Base-by-base conservation (phyloP, 2,329 filamentous ascomycete species). In the Beauveria rudraprayagi region DNA sequence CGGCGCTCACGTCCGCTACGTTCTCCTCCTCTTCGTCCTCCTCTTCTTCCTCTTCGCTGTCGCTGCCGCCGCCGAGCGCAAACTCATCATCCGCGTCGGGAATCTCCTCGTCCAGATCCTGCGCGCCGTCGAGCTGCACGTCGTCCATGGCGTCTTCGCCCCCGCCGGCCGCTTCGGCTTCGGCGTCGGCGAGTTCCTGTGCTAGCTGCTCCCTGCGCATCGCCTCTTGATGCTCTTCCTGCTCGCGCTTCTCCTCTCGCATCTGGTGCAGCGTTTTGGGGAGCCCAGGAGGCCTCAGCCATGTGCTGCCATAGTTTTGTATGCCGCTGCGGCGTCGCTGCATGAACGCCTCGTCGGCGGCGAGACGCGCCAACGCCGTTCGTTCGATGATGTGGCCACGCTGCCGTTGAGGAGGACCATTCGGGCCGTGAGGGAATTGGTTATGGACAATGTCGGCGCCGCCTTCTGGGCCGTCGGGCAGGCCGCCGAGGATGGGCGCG, bases 271-370 rank as follows among this genome's bases (percentile, higher is more conserved):
- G 84, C 1, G 93, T 96, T 79, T 97, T 99, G 61, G 85, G 73
- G 60, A 96, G 82, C 8, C 93, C 94, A 0, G 91, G 92, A 0
- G 94, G 94, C 62, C 89, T 90, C 61, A 99, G 87, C 94, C 94
- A 99, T 50, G 83, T 84, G 66, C 87, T 89, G 63, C 94, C 94
- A 70, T 95, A 97, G 69, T 92, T 90, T 53, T 89, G 84, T 34
- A 97, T 88, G 66, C 93, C 91, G 53, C 84, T 77, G 69, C 92
- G 91, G 52, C 93, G 90, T 9, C 88, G 83, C 60, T 87, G 83
- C 65, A 95, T 82, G 62, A 86, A 83, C 63, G 86, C 82, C 76
- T 97, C 94, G 71, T 97, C 93, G 47, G 84, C 77, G 28, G 83
- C 80, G 11, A 96, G 83, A 2, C 87, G 80, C 10, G 88, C 83